Base-by-base conservation (phyloP, 2,329 filamentous ascomycete species). In the Fusarium hainanense region DNA sequence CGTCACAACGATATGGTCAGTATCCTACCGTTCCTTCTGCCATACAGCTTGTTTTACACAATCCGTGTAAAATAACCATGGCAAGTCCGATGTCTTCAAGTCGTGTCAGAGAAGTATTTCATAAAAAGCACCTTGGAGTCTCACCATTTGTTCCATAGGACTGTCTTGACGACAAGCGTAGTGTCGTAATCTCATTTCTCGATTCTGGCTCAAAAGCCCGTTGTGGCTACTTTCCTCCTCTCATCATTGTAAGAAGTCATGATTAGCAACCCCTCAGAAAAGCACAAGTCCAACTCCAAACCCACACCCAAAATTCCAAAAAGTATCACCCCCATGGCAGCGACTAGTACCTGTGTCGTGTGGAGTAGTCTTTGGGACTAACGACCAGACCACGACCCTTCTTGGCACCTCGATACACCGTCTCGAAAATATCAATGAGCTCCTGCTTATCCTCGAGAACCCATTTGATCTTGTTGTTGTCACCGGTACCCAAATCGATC, bases 391-490 rank as follows among this genome's bases (percentile, higher is more conserved):
- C 96, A 55, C 95, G 87, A 1, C 97, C 96, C 84, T 99, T 99
- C 87, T 97, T 98, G 32, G 96, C 96, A n/a, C 96, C 96, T 63
- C 94, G 90, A 79, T 98, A 99, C 66, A 99, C 94, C 7, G 94
- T 98, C 85, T 99, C 96, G 77, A 98, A 90, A 72, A 99, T 99
- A 82, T 99, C 96, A 76, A 99, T 97, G 76, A 99, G 85, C 83
- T 99, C 96, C 80, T 98, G 95, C 83, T 99, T 98, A 78, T 99
- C 95, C 82, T 98, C 94, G 30, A 82, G 85, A 49, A 97, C 93
- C 91, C 93, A 97, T 79, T 98, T 98, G 73, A 98, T 85, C 81
- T 98, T 98, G 81, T 99, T 99, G 82, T 99, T 99, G 83, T 99
- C 97, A 71, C 96, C 96, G 3, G 96, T 99, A 48, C 95, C 95